Evolutionary conservation across 2,329 filamentous ascomycete species (phyloP).

Genomic region (Cercospora brassicicola): DNA sequence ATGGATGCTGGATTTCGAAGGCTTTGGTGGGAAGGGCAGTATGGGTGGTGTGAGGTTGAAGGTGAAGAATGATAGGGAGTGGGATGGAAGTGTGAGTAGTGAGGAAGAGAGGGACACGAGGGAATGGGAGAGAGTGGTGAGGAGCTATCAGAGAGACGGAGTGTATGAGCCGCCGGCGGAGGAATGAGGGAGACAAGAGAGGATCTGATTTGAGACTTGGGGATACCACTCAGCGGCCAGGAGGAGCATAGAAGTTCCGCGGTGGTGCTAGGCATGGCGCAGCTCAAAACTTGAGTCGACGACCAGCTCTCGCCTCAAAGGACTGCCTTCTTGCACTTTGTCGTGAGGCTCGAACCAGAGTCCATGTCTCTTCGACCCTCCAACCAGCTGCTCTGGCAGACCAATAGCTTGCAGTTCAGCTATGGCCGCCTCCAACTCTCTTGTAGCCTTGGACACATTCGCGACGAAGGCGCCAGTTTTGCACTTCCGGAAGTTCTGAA

Average conservation of each 20-base stretch:
- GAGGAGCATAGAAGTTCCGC: not conserved
- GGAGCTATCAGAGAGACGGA: constrained; percentile 31
- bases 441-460: not conserved
- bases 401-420: not conserved
- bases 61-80: constrained; percentile 39
- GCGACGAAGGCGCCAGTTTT: not conserved
- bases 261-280: not conserved
- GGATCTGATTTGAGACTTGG: not conserved
- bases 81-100: constrained; percentile 25
- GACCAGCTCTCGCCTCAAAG: not conserved
- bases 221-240: not conserved
- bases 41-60: constrained; percentile 46
- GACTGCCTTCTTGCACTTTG: not conserved
- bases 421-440: not conserved
- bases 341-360: not conserved
- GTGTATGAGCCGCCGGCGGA: constrained; percentile 26
- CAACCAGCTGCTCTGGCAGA: not conserved
- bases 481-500: not conserved
- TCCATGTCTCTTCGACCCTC: not conserved
- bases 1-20: constrained; percentile 48
- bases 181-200: not conserved
- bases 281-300: not conserved
- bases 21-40: constrained; percentile 39
- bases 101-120: constrained; percentile 31
- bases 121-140: constrained; percentile 28